A percentile compares a stretch with the other conserved stretches of the same genome.
These are phyloP conservation scores for Nicotiana tabacum DNA, from an alignment of 257 asterid genomes.

Conservation along the genomic window DNA sequence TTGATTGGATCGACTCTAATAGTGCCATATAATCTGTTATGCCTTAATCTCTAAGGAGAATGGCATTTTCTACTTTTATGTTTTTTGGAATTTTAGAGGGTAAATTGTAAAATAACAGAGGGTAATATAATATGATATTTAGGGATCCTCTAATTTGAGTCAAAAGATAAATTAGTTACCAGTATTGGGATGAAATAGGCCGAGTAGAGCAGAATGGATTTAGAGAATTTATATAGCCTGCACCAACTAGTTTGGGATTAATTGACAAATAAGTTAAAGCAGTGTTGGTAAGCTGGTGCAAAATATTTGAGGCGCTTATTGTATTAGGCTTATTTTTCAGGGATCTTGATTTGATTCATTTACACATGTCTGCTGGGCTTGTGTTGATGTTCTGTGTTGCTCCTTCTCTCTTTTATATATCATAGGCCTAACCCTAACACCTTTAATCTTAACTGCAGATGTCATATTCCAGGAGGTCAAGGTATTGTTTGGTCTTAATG, in stretches of 20 bases:
- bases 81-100: not conserved
- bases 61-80: not conserved
- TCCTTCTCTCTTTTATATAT: not conserved
- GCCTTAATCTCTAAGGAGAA: not conserved
- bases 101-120: not conserved
- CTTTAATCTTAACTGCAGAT: constrained; percentile 41
- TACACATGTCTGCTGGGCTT: not conserved
- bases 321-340: not conserved
- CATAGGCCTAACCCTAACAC: not conserved
- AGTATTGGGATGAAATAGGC: not conserved
- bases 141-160: not conserved
- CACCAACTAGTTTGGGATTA: not conserved
- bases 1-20: not conserved
- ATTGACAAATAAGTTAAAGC: not conserved
- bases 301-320: not conserved
- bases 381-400: not conserved
- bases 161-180: not conserved
- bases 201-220: not conserved
- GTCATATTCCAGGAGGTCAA: constrained; percentile 67
- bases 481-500: constrained; percentile 29
- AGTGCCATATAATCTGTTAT: not conserved
- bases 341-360: not conserved
- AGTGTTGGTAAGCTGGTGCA: not conserved
- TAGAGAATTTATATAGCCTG: not conserved
- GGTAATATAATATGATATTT: not conserved